Evolutionary conservation across 768 basidiomycete species (phyloP).

Genomic region (Hypsizygus marmoreus): DNA sequence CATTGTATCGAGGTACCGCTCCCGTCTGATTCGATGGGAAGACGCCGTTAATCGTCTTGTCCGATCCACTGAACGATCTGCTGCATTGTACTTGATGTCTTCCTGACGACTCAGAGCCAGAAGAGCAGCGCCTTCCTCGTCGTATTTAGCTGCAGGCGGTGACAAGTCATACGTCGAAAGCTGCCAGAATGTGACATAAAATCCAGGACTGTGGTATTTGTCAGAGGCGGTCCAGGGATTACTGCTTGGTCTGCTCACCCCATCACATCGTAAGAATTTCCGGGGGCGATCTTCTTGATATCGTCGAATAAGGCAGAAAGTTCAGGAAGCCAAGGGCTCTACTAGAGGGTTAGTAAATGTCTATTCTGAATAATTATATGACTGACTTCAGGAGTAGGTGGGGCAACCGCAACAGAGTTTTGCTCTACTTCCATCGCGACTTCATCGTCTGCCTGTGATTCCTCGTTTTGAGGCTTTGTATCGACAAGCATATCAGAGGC

Average conservation of each 20-base stretch:
- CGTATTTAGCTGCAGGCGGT: conserved; percentile 76
- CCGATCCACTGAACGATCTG: conserved; percentile 75
- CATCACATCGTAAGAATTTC: conserved; percentile 61
- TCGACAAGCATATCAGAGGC: conserved; percentile 27
- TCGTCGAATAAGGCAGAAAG: conserved; percentile 75
- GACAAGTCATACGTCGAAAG: conserved; percentile 87
- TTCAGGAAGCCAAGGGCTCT: conserved; percentile 83
- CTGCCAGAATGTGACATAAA: conserved; percentile 98
- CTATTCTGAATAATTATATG: not conserved
- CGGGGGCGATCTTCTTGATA: conserved; percentile 70
- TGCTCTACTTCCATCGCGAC: conserved; percentile 55
- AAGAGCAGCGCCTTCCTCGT: conserved; percentile 69
- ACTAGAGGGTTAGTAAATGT: conserved; percentile 13
- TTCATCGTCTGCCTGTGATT: conserved; percentile 39
- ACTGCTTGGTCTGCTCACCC: conserved; percentile 51
- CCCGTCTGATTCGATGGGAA: conserved; percentile 61
- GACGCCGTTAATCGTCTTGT: conserved; percentile 56
- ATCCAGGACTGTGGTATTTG: conserved; percentile 65
- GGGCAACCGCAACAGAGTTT: conserved; percentile 22
- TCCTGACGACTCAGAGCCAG: conserved; percentile 67
- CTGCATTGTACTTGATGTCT: conserved; percentile 59
- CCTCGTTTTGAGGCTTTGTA: conserved; percentile 26
- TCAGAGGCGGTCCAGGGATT: conserved; percentile 6
- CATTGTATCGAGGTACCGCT: conserved; percentile 65
- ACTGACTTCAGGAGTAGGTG: conserved; percentile 41